phyloP scores from a whole-genome alignment of 139 green algal species.

The Desmodesmus armatus region DNA sequence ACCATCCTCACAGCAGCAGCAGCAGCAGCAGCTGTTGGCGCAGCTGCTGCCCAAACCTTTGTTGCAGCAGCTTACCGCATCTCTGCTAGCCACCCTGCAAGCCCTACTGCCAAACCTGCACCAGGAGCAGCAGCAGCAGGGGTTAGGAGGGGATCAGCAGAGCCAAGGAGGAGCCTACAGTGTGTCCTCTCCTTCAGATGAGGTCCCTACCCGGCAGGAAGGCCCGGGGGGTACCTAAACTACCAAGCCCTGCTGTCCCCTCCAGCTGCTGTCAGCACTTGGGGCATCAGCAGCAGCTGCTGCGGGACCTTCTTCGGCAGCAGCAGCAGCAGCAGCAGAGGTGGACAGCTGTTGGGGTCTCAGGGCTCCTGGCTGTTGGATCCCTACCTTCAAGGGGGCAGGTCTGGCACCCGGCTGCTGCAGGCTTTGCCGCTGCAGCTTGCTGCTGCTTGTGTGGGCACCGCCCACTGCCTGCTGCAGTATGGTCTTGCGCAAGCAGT shows the following conservation, averaged over 20 bases:
- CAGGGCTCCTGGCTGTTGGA: slow-evolving; percentile 12
- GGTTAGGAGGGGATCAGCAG: not conserved
- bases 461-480: not conserved
- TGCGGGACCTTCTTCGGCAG: not conserved
- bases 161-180: not conserved
- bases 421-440: slow-evolving; percentile 31
- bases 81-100: not conserved
- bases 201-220: too few relatives aligned
- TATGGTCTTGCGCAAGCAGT: not conserved
- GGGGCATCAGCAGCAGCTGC: slow-evolving; percentile 7
- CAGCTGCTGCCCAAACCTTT: not conserved
- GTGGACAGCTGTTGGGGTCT: not conserved
- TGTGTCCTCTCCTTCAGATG: too few relatives aligned
- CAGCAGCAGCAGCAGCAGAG: slow-evolving; percentile 31
- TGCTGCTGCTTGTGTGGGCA: slow-evolving; percentile 12
- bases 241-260: slow-evolving; percentile 33
- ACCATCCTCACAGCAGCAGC: not conserved
- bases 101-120: slow-evolving; percentile 21
- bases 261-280: not conserved
- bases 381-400: not conserved
- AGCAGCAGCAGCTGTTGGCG: slow-evolving; percentile 17
- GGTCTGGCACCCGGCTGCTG: not conserved
- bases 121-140: slow-evolving; percentile 28
- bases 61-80: not conserved
- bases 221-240: not conserved